Evolutionary conservation across 2,329 filamentous ascomycete species (phyloP).

Genomic region (Aspergillaceae sp.): DNA sequence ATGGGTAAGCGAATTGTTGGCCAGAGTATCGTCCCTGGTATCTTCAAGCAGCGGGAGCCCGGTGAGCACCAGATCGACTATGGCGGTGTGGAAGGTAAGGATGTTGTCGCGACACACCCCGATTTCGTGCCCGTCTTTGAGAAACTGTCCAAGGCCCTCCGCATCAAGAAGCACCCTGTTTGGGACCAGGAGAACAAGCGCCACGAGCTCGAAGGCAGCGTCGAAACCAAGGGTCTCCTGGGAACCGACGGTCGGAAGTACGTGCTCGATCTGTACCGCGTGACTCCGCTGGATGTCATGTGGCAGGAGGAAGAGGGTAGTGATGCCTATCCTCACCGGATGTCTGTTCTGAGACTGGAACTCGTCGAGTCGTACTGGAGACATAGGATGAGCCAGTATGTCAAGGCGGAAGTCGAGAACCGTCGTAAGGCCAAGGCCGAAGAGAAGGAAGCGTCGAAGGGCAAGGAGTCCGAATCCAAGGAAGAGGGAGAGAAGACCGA

Average conservation of each 20-base stretch:
- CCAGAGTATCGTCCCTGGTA: conserved; percentile 95
- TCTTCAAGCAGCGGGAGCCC: conserved; percentile 96
- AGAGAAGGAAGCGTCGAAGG: conserved; percentile 28
- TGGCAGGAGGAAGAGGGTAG: conserved; percentile 72
- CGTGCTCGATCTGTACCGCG: conserved; percentile 89
- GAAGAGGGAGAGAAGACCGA: conserved; percentile 36
- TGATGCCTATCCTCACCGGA: conserved; percentile 77
- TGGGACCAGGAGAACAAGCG: conserved; percentile 94
- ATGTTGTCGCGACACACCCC: conserved; percentile 84
- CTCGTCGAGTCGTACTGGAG: conserved; percentile 80
- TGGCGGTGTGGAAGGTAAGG: conserved; percentile 93
- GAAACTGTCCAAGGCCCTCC: conserved; percentile 81
- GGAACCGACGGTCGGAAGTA: conserved; percentile 96
- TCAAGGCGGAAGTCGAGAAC: conserved; percentile 66
- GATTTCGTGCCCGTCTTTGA: conserved; percentile 76
- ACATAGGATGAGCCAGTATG: conserved; percentile 79
- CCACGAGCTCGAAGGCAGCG: conserved; percentile 87
- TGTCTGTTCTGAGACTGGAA: conserved; percentile 88
- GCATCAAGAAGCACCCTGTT: conserved; percentile 88
- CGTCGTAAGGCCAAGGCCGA: conserved; percentile 42
- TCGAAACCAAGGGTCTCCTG: conserved; percentile 95
- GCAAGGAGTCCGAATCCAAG: conserved; percentile 32
- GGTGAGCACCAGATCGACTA: conserved; percentile 99
- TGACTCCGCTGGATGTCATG: conserved; percentile 79
- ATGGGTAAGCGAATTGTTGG: conserved; percentile 94